Conservation (phyloP, 2,329 filamentous ascomycete genomes). For the Neoarthrinium moseri region DNA sequence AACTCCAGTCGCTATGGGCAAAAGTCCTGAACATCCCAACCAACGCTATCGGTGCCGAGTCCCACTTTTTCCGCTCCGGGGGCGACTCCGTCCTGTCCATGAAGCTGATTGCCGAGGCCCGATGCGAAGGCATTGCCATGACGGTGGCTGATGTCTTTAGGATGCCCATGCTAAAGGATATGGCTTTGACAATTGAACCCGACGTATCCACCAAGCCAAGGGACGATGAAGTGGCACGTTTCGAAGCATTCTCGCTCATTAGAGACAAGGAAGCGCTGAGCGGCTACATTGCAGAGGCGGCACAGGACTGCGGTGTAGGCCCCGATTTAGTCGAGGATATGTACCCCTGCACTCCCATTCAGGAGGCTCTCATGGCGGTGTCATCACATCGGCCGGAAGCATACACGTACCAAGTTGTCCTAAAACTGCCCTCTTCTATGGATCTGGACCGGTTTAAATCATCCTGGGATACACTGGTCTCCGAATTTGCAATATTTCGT, state of each 20-base stretch:
- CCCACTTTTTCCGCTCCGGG: background rate
- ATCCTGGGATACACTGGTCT: slow-evolving; percentile 50
- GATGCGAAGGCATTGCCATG: background rate
- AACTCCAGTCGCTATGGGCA: slow-evolving; percentile 47
- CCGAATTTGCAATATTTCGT: no score
- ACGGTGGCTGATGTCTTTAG: background rate
- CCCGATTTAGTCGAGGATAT: slow-evolving; percentile 64
- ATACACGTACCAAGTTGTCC: slow-evolving; percentile 83
- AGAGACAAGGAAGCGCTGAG: background rate
- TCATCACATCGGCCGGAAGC: slow-evolving; percentile 50
- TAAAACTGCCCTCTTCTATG: no score
- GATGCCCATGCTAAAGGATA: background rate
- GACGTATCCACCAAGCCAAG: no score
- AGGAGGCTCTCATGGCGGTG: slow-evolving; percentile 80
- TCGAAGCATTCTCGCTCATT: no score
- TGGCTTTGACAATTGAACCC: no score
- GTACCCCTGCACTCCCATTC: slow-evolving; percentile 78
- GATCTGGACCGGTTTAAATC: slow-evolving; percentile 45
- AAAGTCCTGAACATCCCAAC: slow-evolving; percentile 23
- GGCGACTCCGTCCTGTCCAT: background rate
- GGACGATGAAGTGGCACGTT: no score
- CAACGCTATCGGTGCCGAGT: background rate
- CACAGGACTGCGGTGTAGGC: background rate
- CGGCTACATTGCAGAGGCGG: background rate
- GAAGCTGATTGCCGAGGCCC: background rate